These are phyloP conservation scores for Thamnidium elegans DNA, from an alignment of 192 early-diverging fungal species.

Conservation along the genomic window DNA sequence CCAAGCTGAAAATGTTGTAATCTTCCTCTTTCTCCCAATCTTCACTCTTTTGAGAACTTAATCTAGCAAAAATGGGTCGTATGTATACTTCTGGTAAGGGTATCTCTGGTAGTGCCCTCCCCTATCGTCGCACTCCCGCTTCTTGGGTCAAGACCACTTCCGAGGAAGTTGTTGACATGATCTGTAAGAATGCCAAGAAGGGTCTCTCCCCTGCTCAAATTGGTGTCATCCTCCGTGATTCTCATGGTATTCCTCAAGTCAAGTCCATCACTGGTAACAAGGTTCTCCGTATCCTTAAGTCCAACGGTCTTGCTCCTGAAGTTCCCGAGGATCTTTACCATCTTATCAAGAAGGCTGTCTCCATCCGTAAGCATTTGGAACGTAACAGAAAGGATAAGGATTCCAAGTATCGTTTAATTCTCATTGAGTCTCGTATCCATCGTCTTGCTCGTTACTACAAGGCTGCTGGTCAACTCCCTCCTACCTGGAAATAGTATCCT, in stretches of 20 bases:
- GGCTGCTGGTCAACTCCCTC: constrained; percentile 91
- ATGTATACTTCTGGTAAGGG: constrained; percentile 97
- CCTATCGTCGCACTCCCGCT: constrained; percentile 96
- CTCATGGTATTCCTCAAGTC: constrained; percentile 97
- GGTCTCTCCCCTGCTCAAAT: constrained; percentile 98
- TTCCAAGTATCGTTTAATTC: constrained; percentile 97
- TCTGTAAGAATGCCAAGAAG: constrained; percentile 99
- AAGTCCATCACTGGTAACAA: constrained; percentile 98
- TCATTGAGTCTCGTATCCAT: constrained; percentile 95
- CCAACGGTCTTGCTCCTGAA: constrained; percentile 82
- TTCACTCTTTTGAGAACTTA: constrained; percentile 3
- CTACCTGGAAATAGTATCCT: constrained; percentile 97
- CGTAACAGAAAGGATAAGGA: constrained; percentile 98
- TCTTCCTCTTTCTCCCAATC: constrained; percentile 17
- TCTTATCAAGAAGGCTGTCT: constrained; percentile 99
- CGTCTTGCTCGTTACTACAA: constrained; percentile 99
- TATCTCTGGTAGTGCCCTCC: constrained; percentile 86
- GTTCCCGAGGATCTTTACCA: constrained; percentile 99
- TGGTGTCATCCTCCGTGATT: constrained; percentile 95
- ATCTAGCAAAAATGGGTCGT: constrained; percentile 22
- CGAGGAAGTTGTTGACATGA: constrained; percentile 96
- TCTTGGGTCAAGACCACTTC: constrained; percentile 98
- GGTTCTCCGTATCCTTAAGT: constrained; percentile 97
- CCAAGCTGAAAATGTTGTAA: neutral
- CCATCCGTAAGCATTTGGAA: constrained; percentile 98